phyloP scores from a whole-genome alignment of 148 eudicot genomes.

The Camellia sinensis region DNA sequence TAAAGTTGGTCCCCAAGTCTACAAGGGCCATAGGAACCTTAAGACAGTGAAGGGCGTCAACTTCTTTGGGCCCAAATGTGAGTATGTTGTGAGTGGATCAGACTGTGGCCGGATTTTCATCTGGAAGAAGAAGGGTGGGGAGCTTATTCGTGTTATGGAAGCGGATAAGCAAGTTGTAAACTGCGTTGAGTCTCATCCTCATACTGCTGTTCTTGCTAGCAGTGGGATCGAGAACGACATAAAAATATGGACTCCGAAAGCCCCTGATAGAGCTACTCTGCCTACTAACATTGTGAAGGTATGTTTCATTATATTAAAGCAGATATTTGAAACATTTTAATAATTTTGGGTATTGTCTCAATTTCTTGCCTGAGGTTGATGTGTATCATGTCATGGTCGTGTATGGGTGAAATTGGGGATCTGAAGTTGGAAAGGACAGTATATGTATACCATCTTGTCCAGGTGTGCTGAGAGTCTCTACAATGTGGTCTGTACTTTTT shows the following conservation, averaged over 20 bases:
- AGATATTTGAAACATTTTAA: background rate
- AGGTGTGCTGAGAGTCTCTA: background rate
- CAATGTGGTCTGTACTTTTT: background rate
- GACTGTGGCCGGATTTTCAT: constrained; percentile 94
- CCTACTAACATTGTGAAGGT: constrained; percentile 73
- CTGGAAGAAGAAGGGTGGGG: constrained; percentile 80
- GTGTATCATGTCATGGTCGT: background rate
- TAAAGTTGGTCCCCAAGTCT: constrained; percentile 53
- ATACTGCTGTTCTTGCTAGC: constrained; percentile 70
- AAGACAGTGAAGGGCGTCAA: constrained; percentile 81
- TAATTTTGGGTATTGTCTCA: background rate
- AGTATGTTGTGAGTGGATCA: constrained; percentile 91
- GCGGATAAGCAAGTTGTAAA: constrained; percentile 82
- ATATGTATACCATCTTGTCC: background rate
- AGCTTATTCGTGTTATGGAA: constrained; percentile 83
- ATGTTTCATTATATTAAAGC: constrained; percentile 16
- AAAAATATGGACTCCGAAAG: constrained; percentile 85
- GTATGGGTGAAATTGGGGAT: background rate
- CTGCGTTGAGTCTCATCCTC: constrained; percentile 86
- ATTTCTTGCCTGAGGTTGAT: constrained; percentile 10
- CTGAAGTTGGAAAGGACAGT: background rate
- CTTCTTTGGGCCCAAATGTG: constrained; percentile 85
- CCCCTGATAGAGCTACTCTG: constrained; percentile 61
- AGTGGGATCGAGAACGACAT: constrained; percentile 81
- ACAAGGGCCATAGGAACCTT: constrained; percentile 71